A percentile compares a stretch with the other conserved stretches of the same genome.
Conservation (phyloP, 352 stramenopile genomes). For the Phytopythium vexans region DNA sequence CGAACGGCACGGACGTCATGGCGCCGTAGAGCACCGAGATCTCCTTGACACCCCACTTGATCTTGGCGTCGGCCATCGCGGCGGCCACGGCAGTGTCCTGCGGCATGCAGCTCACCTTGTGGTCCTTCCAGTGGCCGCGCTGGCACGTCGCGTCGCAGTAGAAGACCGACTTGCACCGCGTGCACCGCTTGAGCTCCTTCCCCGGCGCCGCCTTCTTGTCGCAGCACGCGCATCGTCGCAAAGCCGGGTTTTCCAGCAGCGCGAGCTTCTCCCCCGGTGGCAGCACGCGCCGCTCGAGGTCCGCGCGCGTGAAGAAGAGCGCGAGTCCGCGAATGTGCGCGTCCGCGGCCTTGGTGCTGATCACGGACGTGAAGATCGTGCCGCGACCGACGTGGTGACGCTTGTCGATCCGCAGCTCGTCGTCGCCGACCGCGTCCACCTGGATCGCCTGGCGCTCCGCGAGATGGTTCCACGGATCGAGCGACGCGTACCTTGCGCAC, state of each 20-base stretch:
- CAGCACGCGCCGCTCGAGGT: constrained; percentile 74
- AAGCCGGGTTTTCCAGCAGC: constrained; percentile 62
- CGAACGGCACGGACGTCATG: constrained; percentile 70
- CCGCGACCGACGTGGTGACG: constrained; percentile 49
- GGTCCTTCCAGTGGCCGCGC: constrained; percentile 76
- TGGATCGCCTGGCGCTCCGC: constrained; percentile 79
- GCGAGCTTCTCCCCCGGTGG: constrained; percentile 62
- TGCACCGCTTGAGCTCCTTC: constrained; percentile 75
- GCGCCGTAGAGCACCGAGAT: constrained; percentile 77
- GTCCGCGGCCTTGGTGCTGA: constrained; percentile 49
- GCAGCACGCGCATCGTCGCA: constrained; percentile 72
- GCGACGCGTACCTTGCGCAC: constrained; percentile 54
- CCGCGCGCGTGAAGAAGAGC: constrained; percentile 73
- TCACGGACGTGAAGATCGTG: constrained; percentile 74
- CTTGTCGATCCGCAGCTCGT: constrained; percentile 65
- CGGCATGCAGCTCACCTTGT: constrained; percentile 77
- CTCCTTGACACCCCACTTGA: constrained; percentile 77
- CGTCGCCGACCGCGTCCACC: constrained; percentile 55
- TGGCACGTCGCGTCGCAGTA: constrained; percentile 79
- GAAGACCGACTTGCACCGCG: constrained; percentile 81
- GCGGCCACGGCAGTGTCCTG: constrained; percentile 13
- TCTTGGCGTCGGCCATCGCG: constrained; percentile 31
- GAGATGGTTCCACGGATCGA: constrained; percentile 68
- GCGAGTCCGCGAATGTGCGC: constrained; percentile 72
- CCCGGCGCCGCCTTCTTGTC: constrained; percentile 65